Conservation (phyloP, 805 yeast species). For the Saccharomycopsis javanensis region DNA sequence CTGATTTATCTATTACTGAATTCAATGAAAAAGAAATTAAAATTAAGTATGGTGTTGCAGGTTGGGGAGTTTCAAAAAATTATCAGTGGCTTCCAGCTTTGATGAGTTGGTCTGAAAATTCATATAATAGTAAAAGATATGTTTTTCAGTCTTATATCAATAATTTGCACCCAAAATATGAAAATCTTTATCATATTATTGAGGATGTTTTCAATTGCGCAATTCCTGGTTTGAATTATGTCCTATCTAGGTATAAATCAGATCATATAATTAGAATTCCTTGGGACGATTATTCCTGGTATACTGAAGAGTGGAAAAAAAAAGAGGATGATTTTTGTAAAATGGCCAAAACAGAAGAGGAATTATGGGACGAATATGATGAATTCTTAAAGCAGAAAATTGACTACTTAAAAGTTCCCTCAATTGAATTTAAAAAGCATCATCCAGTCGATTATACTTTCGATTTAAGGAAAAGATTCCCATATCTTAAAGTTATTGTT, state of each 20-base stretch:
- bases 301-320: conserved; percentile 12
- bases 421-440: background rate
- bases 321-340: background rate
- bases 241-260: conserved; percentile 22
- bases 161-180: conserved; percentile 30
- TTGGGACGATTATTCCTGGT: conserved; percentile 4
- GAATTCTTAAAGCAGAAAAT: conserved; percentile 1
- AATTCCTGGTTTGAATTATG: conserved; percentile 28
- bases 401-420: background rate
- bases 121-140: conserved; percentile 17
- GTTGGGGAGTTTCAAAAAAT: conserved; percentile 20
- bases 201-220: conserved; percentile 26
- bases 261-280: conserved; percentile 1
- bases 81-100: conserved; percentile 34
- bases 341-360: background rate
- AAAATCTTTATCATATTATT: conserved; percentile 26
- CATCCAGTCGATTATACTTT: conserved; percentile 4
- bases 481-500: conserved; percentile 29
- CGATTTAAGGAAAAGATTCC: conserved; percentile 9
- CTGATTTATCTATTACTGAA: background rate
- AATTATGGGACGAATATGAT: background rate
- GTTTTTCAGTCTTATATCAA: conserved; percentile 31
- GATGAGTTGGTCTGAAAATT: conserved; percentile 8
- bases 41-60: conserved; percentile 2
- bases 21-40: background rate